Evolutionary conservation across 495 filamentous ascomycete genomes (phyloP).

Genomic region (Neurospora intermedia): DNA sequence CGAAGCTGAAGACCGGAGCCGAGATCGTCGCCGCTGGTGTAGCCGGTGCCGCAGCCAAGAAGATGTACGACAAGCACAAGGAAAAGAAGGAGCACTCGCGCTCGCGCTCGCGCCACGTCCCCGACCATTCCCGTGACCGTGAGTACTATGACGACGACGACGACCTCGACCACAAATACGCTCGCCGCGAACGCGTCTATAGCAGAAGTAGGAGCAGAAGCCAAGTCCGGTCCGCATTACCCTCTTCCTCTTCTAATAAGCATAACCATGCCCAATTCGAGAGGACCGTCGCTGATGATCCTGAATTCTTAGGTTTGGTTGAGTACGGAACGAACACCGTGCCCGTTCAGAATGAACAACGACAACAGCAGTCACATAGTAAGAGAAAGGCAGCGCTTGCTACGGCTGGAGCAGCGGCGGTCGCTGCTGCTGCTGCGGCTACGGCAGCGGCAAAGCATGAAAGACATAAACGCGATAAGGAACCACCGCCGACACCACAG

Average conservation of each 20-base stretch:
- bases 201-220: constrained; percentile 43
- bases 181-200: constrained; percentile 11
- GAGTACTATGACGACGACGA: constrained; percentile 14
- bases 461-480: constrained; percentile 9
- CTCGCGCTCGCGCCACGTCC: constrained; percentile 23
- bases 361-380: background rate
- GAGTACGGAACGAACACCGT: constrained; percentile 68
- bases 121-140: constrained; percentile 36
- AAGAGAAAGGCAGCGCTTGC: background rate
- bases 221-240: constrained; percentile 41
- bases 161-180: constrained; percentile 21
- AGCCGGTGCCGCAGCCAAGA: constrained; percentile 67
- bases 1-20: constrained; percentile 45
- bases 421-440: background rate
- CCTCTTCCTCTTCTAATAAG: constrained; percentile 17
- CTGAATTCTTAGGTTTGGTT: constrained; percentile 58
- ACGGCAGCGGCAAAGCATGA: background rate
- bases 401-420: background rate
- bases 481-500: constrained; percentile 20
- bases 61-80: constrained; percentile 63
- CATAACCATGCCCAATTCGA: background rate
- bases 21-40: constrained; percentile 65
- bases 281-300: constrained; percentile 40
- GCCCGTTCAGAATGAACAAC: constrained; percentile 12
- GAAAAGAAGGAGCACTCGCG: constrained; percentile 39